Evolutionary conservation across 2,329 filamentous ascomycete genomes (phyloP).

Genomic region (Fusarium albosuccineum): DNA sequence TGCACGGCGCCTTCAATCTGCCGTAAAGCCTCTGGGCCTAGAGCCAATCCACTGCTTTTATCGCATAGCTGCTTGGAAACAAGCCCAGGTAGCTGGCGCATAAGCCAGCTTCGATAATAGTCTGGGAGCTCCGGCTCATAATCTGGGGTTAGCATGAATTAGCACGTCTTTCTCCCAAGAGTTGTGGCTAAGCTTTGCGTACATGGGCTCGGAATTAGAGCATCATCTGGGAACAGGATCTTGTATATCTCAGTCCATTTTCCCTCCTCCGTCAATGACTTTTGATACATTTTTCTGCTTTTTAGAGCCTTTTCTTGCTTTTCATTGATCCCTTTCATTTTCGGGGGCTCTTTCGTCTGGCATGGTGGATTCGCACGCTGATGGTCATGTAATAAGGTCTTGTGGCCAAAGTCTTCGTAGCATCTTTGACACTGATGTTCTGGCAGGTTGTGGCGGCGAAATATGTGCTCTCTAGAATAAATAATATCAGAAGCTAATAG

Average conservation of each 20-base stretch:
- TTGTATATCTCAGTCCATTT: background rate
- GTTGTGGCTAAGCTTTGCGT: background rate
- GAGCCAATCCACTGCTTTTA: no score
- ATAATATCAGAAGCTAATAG: background rate
- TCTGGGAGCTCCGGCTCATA: slow-evolving; percentile 3
- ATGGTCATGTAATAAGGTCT: background rate
- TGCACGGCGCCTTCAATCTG: no score
- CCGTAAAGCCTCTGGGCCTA: no score
- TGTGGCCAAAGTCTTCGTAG: background rate
- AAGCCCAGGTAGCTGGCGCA: background rate
- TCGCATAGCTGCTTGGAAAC: no score
- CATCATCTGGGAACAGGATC: background rate
- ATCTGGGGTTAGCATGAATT: background rate
- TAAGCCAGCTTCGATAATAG: background rate
- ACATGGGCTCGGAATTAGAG: background rate
- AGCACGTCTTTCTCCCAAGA: background rate
- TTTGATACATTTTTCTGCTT: background rate
- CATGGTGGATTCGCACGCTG: background rate
- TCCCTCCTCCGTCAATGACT: background rate
- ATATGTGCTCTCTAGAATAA: background rate
- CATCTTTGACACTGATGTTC: background rate
- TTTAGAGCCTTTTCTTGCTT: background rate
- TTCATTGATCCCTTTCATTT: background rate
- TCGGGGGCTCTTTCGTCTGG: background rate
- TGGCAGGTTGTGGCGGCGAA: background rate